Percentiles rank a stretch among this genome's conserved stretches.
Conservation (phyloP, 176 grass and related monocot species). For the Carex myosuroides region DNA sequence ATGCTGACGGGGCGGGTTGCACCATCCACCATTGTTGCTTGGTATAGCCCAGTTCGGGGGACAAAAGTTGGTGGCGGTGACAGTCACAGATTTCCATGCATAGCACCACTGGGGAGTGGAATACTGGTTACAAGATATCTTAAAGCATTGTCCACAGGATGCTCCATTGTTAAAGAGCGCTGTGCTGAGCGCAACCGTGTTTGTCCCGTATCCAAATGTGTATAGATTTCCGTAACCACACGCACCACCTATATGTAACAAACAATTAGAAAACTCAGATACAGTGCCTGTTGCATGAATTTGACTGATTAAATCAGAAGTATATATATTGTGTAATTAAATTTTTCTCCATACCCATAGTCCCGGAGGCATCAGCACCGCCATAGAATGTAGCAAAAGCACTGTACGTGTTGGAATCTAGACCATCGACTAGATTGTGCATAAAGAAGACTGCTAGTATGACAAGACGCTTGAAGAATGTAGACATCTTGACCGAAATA, state of each 20-base stretch:
- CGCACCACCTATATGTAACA: constrained; percentile 45
- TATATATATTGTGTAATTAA: not conserved
- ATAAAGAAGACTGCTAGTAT: constrained; percentile 15
- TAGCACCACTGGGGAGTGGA: constrained; percentile 27
- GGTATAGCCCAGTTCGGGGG: constrained; percentile 45
- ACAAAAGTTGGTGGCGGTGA: constrained; percentile 91
- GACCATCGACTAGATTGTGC: constrained; percentile 6
- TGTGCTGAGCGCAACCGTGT: constrained; percentile 69
- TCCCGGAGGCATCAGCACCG: constrained; percentile 53
- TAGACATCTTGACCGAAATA: constrained; percentile 19
- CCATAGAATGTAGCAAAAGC: constrained; percentile 60
- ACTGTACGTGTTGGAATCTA: not conserved
- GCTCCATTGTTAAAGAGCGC: constrained; percentile 54
- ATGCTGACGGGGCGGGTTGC: constrained; percentile 83
- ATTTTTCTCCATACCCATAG: constrained; percentile 45
- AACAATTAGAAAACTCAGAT: not conserved
- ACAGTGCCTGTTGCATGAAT: not conserved
- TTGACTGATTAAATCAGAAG: not conserved
- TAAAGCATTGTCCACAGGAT: constrained; percentile 72
- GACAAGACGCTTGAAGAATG: not conserved
- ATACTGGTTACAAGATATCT: constrained; percentile 39
- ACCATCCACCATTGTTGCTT: constrained; percentile 68
- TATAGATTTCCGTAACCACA: constrained; percentile 82
- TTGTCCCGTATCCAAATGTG: constrained; percentile 62
- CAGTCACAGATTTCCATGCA: constrained; percentile 21